phyloP scores from a whole-genome alignment of 345 rosid species.

The Eucalyptus erythrocorys region DNA sequence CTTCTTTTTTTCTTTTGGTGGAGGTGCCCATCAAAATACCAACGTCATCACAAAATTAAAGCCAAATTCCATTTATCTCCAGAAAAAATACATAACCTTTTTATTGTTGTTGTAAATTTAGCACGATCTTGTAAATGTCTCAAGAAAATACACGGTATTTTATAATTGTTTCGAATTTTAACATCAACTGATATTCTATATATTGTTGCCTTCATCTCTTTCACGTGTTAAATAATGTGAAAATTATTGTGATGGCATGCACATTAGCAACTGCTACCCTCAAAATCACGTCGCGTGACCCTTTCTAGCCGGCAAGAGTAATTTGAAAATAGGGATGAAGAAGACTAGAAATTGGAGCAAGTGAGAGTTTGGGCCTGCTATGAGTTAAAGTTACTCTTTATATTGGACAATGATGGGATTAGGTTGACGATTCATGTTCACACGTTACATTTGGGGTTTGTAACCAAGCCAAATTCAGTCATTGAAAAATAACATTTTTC shows the following conservation, averaged over 20 bases:
- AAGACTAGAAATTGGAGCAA: not conserved
- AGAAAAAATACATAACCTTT: not conserved
- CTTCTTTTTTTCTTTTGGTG: not conserved
- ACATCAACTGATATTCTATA: rapidly evolving
- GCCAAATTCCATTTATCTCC: not conserved
- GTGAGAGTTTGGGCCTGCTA: not conserved
- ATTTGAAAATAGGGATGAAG: not conserved
- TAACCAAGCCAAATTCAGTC: not conserved
- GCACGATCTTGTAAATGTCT: not conserved
- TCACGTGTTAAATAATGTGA: not conserved
- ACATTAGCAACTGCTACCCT: not conserved
- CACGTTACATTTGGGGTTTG: not conserved
- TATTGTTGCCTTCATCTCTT: rapidly evolving
- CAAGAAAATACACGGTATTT: not conserved
- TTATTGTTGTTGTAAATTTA: not conserved
- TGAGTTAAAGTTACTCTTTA: not conserved
- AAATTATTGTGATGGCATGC: not conserved
- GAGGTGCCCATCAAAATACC: not conserved
- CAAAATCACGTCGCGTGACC: not conserved
- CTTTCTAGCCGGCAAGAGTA: not conserved
- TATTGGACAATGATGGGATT: not conserved
- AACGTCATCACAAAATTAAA: not conserved
- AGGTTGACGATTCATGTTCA: not conserved
- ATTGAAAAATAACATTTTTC: not conserved
- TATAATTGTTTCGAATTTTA: not conserved